Percentiles rank a stretch among this genome's conserved stretches.
Evolutionary conservation across 2,329 filamentous ascomycete genomes (phyloP).

Genomic region (Cadophora gregata): DNA sequence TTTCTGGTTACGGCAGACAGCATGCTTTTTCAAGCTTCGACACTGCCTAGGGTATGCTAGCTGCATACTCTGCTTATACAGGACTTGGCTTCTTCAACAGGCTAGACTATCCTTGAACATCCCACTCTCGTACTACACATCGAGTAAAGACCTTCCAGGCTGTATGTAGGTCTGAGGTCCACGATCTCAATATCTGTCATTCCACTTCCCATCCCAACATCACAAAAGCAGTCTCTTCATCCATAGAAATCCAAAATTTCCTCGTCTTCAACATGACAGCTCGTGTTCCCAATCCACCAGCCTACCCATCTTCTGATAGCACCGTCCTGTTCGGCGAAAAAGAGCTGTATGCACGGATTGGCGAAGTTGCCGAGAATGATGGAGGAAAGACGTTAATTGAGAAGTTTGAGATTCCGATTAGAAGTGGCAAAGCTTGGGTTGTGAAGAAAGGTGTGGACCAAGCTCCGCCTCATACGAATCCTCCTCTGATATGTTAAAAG

Average conservation of each 20-base stretch:
- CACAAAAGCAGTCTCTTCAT: not conserved
- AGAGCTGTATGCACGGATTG: conserved; percentile 35
- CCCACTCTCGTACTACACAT: not conserved
- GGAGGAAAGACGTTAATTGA: conserved; percentile 44
- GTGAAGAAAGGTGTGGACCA: conserved; percentile 53
- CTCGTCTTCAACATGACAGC: not conserved
- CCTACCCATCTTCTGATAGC: conserved; percentile 36
- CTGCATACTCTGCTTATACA: not conserved
- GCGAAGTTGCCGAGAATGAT: conserved; percentile 26
- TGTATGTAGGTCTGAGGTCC: not conserved
- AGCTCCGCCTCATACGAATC: not conserved
- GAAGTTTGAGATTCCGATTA: conserved; percentile 71
- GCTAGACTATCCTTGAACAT: not conserved
- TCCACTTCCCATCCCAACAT: not conserved
- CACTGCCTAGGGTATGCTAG: not conserved
- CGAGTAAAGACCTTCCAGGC: not conserved
- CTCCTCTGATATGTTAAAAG: conserved; percentile 49
- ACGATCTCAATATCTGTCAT: not conserved
- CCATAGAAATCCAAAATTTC: not conserved
- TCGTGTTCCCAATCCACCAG: conserved; percentile 23
- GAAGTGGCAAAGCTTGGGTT: conserved; percentile 75
- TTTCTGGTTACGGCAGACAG: not conserved
- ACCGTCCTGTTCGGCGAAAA: conserved; percentile 37
- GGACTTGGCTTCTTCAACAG: not conserved
- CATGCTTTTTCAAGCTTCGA: not conserved